These are phyloP conservation scores for Nakazawaea anatomiae DNA, from an alignment of 805 yeast genomes.

Conservation along the genomic window DNA sequence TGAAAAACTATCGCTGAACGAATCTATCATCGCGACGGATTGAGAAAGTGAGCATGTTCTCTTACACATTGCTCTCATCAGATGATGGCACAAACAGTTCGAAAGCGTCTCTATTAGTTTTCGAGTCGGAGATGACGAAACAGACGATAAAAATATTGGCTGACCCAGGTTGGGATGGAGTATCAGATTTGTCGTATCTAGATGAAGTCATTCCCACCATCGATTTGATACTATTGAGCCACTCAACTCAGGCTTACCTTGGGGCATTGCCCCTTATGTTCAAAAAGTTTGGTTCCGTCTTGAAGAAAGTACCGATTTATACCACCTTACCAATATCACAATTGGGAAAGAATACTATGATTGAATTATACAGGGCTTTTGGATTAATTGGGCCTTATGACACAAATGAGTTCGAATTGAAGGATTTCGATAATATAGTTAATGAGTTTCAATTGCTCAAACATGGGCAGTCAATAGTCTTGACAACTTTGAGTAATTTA, in stretches of 20 bases:
- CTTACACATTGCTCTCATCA: slow-evolving; percentile 6
- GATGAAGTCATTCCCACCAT: slow-evolving; percentile 39
- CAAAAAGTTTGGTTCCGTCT: slow-evolving; percentile 45
- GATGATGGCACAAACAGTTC: slow-evolving; percentile 11
- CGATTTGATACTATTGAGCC: slow-evolving; percentile 77
- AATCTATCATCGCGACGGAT: not conserved
- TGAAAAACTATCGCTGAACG: too few relatives aligned
- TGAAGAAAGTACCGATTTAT: slow-evolving; percentile 67
- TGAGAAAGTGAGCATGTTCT: slow-evolving; percentile 8
- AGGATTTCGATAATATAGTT: slow-evolving; percentile 59
- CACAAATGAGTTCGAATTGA: slow-evolving; percentile 51
- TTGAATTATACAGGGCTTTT: slow-evolving; percentile 69
- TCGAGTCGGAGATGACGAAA: slow-evolving; percentile 30
- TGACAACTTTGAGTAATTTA: slow-evolving; percentile 56
- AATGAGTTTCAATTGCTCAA: slow-evolving; percentile 71
- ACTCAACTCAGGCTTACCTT: slow-evolving; percentile 70
- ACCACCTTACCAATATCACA: slow-evolving; percentile 88
- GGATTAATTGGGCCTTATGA: slow-evolving; percentile 74
- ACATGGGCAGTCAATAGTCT: slow-evolving; percentile 67
- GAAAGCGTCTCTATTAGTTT: slow-evolving; percentile 45
- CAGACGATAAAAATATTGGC: slow-evolving; percentile 48
- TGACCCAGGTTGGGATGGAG: slow-evolving; percentile 75
- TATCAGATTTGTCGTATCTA: slow-evolving; percentile 33
- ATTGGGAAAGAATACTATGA: slow-evolving; percentile 77
- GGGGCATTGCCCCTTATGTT: slow-evolving; percentile 76